phyloP scores from a whole-genome alignment of 768 basidiomycete species.

The Mrakia blollopis region DNA sequence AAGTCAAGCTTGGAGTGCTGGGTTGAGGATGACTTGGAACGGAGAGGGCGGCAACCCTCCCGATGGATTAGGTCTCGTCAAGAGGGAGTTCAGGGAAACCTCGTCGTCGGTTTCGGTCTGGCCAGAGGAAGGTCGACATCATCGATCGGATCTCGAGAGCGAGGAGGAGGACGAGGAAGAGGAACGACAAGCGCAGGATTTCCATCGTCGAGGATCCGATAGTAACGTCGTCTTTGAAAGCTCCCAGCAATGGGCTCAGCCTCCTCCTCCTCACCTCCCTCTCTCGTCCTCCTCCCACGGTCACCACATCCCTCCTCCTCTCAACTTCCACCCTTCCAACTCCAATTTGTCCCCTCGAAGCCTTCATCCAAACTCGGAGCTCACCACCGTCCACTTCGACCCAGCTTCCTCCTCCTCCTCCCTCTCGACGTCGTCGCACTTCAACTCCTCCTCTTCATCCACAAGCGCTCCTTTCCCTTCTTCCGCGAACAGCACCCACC shows the following conservation, averaged over 20 bases:
- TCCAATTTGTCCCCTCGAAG: not conserved
- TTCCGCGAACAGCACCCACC: not conserved
- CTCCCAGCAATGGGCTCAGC: not conserved
- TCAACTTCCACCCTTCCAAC: not conserved
- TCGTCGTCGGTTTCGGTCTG: not conserved
- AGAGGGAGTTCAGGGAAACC: not conserved
- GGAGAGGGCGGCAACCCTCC: constrained; percentile 6
- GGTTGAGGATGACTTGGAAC: constrained; percentile 6
- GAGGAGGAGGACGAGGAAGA: not conserved
- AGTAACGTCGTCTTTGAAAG: not conserved
- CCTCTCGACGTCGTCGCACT: not conserved
- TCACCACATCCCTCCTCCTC: not conserved
- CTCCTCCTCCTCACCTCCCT: not conserved
- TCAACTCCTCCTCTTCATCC: not conserved
- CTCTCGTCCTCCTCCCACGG: not conserved
- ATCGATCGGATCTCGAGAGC: not conserved
- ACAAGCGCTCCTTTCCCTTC: not conserved
- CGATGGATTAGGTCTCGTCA: not conserved
- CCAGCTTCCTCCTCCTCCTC: too few relatives aligned
- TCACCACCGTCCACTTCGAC: not conserved
- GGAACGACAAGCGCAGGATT: not conserved
- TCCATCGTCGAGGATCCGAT: constrained; percentile 13
- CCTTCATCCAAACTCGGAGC: not conserved
- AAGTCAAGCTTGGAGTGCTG: not conserved
- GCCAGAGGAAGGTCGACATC: not conserved